Evolutionary conservation across 1,139 yeast genomes (phyloP).

Genomic region (Geotrichum phurueaensis): DNA sequence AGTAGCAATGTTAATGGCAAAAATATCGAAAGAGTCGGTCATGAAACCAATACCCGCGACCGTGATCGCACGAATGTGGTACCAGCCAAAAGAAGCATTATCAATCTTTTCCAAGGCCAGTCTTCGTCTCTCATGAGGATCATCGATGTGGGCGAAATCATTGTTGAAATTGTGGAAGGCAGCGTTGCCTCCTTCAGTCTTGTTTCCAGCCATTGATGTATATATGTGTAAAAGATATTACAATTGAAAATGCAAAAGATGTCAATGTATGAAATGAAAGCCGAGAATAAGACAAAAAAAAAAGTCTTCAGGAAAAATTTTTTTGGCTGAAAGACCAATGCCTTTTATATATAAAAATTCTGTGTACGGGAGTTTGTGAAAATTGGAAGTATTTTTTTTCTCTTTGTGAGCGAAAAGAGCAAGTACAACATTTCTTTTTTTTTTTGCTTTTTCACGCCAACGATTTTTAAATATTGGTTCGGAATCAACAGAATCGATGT

Average conservation of each 20-base stretch:
- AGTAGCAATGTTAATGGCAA: constrained; percentile 77
- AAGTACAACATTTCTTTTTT: neutral
- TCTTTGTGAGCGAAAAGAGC: neutral
- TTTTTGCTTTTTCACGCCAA: neutral
- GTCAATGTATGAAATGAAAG: neutral
- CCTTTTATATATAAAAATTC: neutral
- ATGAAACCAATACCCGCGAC: constrained; percentile 94
- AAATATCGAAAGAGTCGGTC: constrained; percentile 88
- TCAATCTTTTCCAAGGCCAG: constrained; percentile 85
- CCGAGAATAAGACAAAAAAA: neutral
- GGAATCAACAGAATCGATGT: neutral
- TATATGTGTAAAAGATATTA: neutral
- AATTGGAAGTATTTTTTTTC: neutral
- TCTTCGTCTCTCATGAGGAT: constrained; percentile 85
- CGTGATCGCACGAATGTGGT: constrained; percentile 76
- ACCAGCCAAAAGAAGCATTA: constrained; percentile 80
- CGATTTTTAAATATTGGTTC: neutral
- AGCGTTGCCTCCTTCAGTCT: constrained; percentile 73
- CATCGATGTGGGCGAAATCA: constrained; percentile 77
- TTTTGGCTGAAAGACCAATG: neutral
- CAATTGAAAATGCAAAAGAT: neutral
- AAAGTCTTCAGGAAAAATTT: neutral
- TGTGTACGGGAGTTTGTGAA: neutral
- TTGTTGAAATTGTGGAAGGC: constrained; percentile 84
- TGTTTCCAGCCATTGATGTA: constrained; percentile 17